These are phyloP conservation scores for Nannochloris sp. DNA, from an alignment of 139 green algal species.

Conservation along the genomic window DNA sequence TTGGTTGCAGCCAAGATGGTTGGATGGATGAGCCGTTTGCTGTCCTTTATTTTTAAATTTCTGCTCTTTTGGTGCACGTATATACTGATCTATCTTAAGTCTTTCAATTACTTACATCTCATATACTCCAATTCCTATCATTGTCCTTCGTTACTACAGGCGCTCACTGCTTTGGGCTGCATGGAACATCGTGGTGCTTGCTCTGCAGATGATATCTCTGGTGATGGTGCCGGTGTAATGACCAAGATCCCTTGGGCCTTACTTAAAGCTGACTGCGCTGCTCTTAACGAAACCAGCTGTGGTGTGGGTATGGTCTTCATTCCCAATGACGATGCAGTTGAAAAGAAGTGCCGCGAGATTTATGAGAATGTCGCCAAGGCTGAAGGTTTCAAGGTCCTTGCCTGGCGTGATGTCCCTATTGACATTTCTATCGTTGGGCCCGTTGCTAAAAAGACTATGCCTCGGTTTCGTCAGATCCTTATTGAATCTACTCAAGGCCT, in stretches of 20 bases:
- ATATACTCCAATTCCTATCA: not conserved
- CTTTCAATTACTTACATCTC: not conserved
- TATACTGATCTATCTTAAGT: not conserved
- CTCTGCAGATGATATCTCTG: slow-evolving; percentile 92
- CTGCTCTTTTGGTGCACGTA: not conserved
- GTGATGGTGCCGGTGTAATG: slow-evolving; percentile 98
- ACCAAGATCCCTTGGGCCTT: slow-evolving; percentile 93
- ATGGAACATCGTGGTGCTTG: slow-evolving; percentile 99
- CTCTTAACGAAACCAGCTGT: slow-evolving; percentile 50
- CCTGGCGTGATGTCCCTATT: slow-evolving; percentile 91
- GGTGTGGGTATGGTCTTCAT: slow-evolving; percentile 98
- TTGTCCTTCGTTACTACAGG: slow-evolving; percentile 37
- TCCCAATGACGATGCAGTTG: slow-evolving; percentile 76
- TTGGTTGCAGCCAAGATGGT: not conserved
- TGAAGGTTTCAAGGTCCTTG: slow-evolving; percentile 82
- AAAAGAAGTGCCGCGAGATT: slow-evolving; percentile 59
- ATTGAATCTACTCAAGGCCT: slow-evolving; percentile 20
- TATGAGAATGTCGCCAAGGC: slow-evolving; percentile 57
- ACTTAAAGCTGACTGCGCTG: slow-evolving; percentile 53
- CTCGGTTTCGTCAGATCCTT: slow-evolving; percentile 81
- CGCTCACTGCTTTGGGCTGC: slow-evolving; percentile 86
- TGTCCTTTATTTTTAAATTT: not conserved
- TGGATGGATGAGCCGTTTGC: too few relatives aligned
- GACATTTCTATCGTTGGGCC: slow-evolving; percentile 74
- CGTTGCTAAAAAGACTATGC: slow-evolving; percentile 81